Conservation (phyloP, 305 asterid species). For the Rubia tinctorum region DNA sequence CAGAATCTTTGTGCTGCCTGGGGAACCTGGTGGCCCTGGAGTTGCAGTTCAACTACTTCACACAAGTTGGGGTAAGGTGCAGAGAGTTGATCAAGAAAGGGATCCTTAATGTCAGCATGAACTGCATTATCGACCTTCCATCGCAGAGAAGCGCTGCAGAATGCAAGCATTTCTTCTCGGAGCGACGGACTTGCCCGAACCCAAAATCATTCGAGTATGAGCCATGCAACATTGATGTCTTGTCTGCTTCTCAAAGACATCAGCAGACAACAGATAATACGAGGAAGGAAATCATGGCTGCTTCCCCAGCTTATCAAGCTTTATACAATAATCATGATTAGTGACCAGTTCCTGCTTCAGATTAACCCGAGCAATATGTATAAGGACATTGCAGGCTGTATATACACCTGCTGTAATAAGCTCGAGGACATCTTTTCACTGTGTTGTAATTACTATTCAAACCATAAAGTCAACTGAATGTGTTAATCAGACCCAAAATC, state of each 20-base stretch:
- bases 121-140: conserved; percentile 55
- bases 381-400: not conserved
- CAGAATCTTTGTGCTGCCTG: conserved; percentile 50
- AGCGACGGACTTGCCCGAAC: conserved; percentile 33
- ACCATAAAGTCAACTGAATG: too few species aligned
- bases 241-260: not conserved
- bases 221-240: conserved; percentile 35
- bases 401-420: not conserved
- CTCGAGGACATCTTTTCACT: not conserved
- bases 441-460: too few species aligned
- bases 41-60: conserved; percentile 44
- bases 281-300: conserved; percentile 20
- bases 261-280: conserved; percentile 5
- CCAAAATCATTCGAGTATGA: conserved; percentile 18
- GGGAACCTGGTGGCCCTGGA: conserved; percentile 19
- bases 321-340: conserved; percentile 15
- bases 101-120: conserved; percentile 44
- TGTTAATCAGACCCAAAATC: not conserved
- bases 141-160: conserved; percentile 34
- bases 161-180: conserved; percentile 41
- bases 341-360: not conserved
- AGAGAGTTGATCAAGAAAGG: conserved; percentile 35
- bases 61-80: conserved; percentile 62
- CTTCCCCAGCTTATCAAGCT: conserved; percentile 50
- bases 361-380: not conserved